Evolutionary conservation across 169 alveolate species (phyloP).

Genomic region (Plasmodium adleri): DNA sequence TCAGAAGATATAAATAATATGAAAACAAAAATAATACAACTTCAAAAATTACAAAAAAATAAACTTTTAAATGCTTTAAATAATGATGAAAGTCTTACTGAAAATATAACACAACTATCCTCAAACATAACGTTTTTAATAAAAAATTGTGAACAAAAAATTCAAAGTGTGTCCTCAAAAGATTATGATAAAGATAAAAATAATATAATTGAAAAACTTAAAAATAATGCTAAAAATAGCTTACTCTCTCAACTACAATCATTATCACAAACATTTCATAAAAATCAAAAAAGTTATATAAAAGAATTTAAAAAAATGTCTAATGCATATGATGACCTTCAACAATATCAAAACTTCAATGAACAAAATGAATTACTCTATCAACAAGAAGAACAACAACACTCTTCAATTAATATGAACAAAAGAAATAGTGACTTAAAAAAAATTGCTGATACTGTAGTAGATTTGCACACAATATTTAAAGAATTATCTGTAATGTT

Average conservation of each 20-base stretch:
- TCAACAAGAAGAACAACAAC: conserved; percentile 54
- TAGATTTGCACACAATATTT: conserved; percentile 84
- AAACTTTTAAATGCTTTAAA: conserved; percentile 75
- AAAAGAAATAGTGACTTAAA: conserved; percentile 82
- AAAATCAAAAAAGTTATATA: conserved; percentile 80
- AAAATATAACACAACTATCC: conserved; percentile 66
- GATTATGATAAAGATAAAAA: conserved; percentile 4
- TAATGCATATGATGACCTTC: conserved; percentile 63
- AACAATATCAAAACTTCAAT: conserved; percentile 16
- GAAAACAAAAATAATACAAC: conserved; percentile 68
- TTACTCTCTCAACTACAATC: conserved; percentile 80
- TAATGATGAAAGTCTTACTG: conserved; percentile 59
- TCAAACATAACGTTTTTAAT: conserved; percentile 53
- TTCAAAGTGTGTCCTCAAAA: conserved; percentile 31
- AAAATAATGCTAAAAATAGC: conserved; percentile 83
- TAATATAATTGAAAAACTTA: conserved; percentile 56
- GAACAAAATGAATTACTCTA: conserved; percentile 46
- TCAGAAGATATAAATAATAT: conserved; percentile 77
- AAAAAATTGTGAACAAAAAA: conserved; percentile 54
- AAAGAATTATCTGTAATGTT: conserved; percentile 86
- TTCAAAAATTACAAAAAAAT: conserved; percentile 79
- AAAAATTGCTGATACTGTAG: conserved; percentile 83
- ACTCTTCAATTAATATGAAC: conserved; percentile 60
- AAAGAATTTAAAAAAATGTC: conserved; percentile 78
- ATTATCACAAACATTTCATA: conserved; percentile 80